Percentiles rank a stretch among this genome's conserved stretches.
These are phyloP conservation scores for Papiliotrema nemorosa DNA, from an alignment of 1,284 basidiomycete genomes.

Conservation along the genomic window DNA sequence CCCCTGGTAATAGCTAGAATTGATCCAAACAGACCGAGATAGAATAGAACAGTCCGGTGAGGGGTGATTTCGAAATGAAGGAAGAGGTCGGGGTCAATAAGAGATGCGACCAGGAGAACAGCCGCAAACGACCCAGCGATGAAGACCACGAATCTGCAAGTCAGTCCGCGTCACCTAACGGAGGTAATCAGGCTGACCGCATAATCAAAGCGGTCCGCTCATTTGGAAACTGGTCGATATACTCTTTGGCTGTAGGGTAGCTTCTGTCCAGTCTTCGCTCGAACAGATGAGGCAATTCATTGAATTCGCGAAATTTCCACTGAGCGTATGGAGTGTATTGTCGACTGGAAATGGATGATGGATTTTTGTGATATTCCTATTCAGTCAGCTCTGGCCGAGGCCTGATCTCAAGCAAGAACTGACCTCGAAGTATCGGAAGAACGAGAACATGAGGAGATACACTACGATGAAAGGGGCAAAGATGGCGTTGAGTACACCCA, in stretches of 20 bases:
- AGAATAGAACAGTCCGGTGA: constrained; percentile 89
- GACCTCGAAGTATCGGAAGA: constrained; percentile 99
- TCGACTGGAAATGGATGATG: constrained; percentile 84
- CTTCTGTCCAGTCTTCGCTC: constrained; percentile 78
- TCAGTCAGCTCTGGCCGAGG: neutral
- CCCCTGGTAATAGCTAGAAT: constrained; percentile 84
- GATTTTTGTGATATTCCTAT: constrained; percentile 97
- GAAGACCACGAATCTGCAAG: constrained; percentile 81
- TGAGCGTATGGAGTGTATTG: constrained; percentile 91
- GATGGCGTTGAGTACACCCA: constrained; percentile 90
- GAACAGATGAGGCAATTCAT: constrained; percentile 93
- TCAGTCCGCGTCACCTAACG: neutral
- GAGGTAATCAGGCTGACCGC: constrained; percentile 57
- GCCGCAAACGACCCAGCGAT: constrained; percentile 94
- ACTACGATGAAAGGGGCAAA: constrained; percentile 96
- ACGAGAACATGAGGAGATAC: constrained; percentile 96
- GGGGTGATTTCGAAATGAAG: constrained; percentile 92
- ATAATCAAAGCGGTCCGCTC: constrained; percentile 84
- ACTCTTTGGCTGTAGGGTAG: constrained; percentile 85
- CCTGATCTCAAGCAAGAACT: constrained; percentile 26
- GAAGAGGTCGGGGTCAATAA: constrained; percentile 87
- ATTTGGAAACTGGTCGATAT: constrained; percentile 96
- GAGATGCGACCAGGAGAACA: constrained; percentile 83
- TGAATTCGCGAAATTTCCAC: constrained; percentile 99
- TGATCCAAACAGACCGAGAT: constrained; percentile 80